A percentile compares a stretch with the other conserved stretches of the same genome.
phyloP scores from a whole-genome alignment of 164 flowering plant genomes.

The Tinospora cordifolia region DNA sequence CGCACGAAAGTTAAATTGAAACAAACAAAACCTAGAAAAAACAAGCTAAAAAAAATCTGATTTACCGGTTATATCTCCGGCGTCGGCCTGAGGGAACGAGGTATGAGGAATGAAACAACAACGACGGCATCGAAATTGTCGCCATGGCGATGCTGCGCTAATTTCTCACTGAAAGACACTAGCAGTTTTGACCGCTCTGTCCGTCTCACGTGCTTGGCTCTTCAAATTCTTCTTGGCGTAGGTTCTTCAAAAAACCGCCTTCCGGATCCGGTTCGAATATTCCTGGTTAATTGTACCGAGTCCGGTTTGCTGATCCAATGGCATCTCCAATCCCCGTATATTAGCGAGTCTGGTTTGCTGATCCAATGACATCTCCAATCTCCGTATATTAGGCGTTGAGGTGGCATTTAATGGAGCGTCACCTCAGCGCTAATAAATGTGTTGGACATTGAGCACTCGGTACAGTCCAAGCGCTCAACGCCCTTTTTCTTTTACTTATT shows the following conservation, averaged over 20 bases:
- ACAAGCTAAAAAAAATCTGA: background rate
- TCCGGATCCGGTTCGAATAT: background rate
- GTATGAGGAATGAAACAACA: background rate
- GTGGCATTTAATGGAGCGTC: no score
- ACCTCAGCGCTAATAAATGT: no score
- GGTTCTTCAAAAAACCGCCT: background rate
- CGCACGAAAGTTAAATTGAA: background rate
- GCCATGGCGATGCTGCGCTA: slow-evolving; percentile 5
- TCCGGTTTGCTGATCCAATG: no score
- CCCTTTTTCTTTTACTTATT: no score
- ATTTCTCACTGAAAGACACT: background rate
- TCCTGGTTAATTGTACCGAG: no score
- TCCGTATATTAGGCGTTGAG: no score
- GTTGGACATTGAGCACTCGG: no score
- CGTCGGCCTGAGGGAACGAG: slow-evolving; percentile 13
- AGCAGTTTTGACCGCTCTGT: background rate
- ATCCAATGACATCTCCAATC: no score
- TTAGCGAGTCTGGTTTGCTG: no score
- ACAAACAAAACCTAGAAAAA: background rate
- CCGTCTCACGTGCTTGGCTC: background rate
- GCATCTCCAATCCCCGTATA: no score
- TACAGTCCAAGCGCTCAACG: no score
- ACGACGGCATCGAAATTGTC: slow-evolving; percentile 8
- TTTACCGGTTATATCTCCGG: slow-evolving; percentile 38
- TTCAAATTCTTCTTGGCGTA: background rate